These are phyloP conservation scores for Melaleuca alternifolia DNA, from an alignment of 345 rosid species.

Conservation along the genomic window DNA sequence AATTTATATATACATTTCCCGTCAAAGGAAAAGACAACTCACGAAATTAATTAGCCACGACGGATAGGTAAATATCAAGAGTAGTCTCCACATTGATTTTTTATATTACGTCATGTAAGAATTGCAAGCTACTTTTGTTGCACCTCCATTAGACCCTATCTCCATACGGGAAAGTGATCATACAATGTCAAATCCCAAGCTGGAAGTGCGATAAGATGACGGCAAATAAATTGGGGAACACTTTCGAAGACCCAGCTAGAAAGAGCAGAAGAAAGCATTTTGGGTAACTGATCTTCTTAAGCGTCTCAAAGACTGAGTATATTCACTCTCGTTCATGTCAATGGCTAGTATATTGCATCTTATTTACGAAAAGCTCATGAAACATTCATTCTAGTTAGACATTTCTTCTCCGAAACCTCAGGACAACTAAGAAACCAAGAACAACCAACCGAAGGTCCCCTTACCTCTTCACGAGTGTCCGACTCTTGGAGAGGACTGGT, in stretches of 20 bases:
- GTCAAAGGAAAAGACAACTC: background rate
- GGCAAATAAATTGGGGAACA: background rate
- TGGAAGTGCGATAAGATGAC: background rate
- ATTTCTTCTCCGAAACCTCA: background rate
- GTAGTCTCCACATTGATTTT: background rate
- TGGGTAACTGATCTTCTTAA: background rate
- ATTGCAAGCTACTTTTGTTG: background rate
- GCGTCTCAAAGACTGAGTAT: background rate
- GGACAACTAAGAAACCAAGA: background rate
- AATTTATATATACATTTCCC: background rate
- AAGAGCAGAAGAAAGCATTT: background rate
- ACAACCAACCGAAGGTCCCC: background rate
- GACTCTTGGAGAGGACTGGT: no score
- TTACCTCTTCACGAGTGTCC: conserved; percentile 67
- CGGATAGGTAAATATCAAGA: background rate
- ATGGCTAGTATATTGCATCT: background rate
- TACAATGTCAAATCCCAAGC: background rate
- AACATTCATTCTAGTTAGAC: background rate
- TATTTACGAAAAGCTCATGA: background rate
- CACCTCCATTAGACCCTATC: background rate
- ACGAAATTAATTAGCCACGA: background rate
- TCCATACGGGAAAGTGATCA: background rate
- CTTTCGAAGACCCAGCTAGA: background rate
- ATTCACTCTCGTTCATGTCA: background rate
- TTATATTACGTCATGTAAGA: background rate